Conservation (phyloP, 345 rosid species). For the Populus simonii region DNA sequence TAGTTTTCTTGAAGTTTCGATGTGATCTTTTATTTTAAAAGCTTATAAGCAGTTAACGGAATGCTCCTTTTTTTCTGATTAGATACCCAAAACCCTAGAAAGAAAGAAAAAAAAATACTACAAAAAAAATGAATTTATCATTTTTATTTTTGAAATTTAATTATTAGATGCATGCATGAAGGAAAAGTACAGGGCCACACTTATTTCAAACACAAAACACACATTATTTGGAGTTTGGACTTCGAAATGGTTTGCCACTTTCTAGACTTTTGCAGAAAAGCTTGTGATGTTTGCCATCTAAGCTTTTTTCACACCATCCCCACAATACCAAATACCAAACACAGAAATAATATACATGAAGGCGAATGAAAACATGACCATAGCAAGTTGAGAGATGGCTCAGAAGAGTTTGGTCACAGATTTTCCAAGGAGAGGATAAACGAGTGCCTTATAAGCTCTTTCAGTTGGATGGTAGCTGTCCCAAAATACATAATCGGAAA, state of each 20-base stretch:
- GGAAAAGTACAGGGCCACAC: no score
- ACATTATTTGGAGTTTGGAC: no score
- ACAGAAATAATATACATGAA: not conserved
- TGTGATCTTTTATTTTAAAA: not conserved
- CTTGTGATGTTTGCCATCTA: not conserved
- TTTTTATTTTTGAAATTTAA: no score
- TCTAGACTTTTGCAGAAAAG: not conserved
- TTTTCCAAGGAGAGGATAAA: not conserved
- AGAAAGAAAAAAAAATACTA: no score
- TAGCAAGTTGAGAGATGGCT: not conserved
- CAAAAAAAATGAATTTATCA: no score
- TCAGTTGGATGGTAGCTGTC: conserved; percentile 48
- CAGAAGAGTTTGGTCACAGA: not conserved
- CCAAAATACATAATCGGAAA: conserved; percentile 36
- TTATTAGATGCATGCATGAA: not conserved
- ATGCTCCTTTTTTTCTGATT: no score
- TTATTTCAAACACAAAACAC: not conserved
- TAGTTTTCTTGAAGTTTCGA: not conserved
- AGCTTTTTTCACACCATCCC: not conserved
- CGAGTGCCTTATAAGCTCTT: conserved; percentile 21
- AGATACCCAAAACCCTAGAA: no score
- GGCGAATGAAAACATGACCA: not conserved
- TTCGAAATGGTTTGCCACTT: not conserved
- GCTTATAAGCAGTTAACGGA: not conserved
- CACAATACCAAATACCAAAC: not conserved